These are phyloP conservation scores for Stevia rebaudiana DNA, from an alignment of 140 eudicot species.

Conservation along the genomic window DNA sequence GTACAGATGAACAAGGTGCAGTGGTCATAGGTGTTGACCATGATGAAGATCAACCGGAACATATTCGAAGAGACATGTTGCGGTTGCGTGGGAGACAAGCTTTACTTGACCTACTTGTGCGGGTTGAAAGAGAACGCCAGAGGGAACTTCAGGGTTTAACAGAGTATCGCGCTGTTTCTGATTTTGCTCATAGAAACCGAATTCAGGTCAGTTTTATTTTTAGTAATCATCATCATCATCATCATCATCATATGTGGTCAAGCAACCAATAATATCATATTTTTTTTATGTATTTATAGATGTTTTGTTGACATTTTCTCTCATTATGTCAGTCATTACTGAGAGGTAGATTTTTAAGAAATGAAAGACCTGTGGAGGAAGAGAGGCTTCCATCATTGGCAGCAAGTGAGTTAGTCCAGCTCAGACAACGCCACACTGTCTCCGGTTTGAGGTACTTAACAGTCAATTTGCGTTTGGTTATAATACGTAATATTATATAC, in stretches of 20 bases:
- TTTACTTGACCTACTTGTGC: conserved; percentile 71
- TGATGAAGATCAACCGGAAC: conserved; percentile 81
- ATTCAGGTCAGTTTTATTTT: conserved; percentile 54
- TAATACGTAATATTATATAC: neutral
- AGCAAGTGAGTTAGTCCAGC: conserved; percentile 70
- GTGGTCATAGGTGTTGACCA: conserved; percentile 37
- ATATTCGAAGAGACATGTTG: conserved; percentile 66
- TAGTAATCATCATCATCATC: neutral
- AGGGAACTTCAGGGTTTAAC: conserved; percentile 79
- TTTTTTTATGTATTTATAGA: neutral
- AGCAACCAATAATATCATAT: neutral
- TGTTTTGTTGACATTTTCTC: conserved; percentile 6
- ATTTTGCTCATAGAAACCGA: conserved; percentile 89
- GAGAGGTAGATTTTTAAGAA: conserved; percentile 82
- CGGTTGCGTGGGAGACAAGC: conserved; percentile 95
- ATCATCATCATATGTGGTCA: neutral
- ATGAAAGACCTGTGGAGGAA: conserved; percentile 64
- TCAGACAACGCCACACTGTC: conserved; percentile 85
- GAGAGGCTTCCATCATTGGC: conserved; percentile 79
- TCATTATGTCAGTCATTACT: conserved; percentile 57
- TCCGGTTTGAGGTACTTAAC: conserved; percentile 73
- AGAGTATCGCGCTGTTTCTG: conserved; percentile 94
- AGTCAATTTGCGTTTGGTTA: neutral
- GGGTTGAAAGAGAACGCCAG: conserved; percentile 79
- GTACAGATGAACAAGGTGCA: conserved; percentile 47